phyloP scores from a whole-genome alignment of 1,284 basidiomycete genomes.

The Schizophyllum amplum region DNA sequence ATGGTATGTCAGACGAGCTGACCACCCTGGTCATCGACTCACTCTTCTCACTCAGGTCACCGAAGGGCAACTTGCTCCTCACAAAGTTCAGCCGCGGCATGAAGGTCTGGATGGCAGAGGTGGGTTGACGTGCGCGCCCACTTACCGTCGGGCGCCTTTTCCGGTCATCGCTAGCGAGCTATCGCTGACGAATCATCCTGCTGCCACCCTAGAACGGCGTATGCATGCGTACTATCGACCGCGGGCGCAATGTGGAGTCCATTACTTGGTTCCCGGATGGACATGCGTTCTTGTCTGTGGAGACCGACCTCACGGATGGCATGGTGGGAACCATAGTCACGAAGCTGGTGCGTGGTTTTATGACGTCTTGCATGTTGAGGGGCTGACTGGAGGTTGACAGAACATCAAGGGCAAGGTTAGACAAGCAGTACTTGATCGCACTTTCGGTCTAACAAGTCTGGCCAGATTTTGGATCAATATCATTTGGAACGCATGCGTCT shows the following conservation, averaged over 20 bases:
- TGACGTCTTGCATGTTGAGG: conserved; percentile 8
- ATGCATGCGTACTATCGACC: conserved; percentile 63
- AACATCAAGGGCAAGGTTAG: conserved; percentile 42
- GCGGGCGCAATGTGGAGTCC: conserved; percentile 52
- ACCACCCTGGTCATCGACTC: conserved; percentile 1
- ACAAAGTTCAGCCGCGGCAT: conserved; percentile 65
- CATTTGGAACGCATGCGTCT: conserved; percentile 59
- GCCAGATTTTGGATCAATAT: conserved; percentile 48
- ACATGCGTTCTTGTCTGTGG: conserved; percentile 53
- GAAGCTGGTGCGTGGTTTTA: conserved; percentile 31
- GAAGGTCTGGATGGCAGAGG: conserved; percentile 67
- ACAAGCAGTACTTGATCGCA: background rate
- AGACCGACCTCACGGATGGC: conserved; percentile 13
- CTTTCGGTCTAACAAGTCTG: background rate
- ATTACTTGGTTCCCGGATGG: conserved; percentile 67
- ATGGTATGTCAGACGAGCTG: conserved; percentile 37
- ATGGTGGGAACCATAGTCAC: conserved; percentile 32
- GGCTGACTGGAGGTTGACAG: conserved; percentile 30
- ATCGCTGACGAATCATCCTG: conserved; percentile 2
- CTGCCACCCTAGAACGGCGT: conserved; percentile 50
- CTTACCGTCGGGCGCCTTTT: background rate
- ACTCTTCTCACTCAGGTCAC: conserved; percentile 41
- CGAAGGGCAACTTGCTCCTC: conserved; percentile 50
- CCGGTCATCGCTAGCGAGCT: conserved; percentile 1
- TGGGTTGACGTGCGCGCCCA: conserved; percentile 21